Percentiles rank a stretch among this genome's conserved stretches.
Evolutionary conservation across 768 basidiomycete genomes (phyloP).

Genomic region (Termitomyces sp.): DNA sequence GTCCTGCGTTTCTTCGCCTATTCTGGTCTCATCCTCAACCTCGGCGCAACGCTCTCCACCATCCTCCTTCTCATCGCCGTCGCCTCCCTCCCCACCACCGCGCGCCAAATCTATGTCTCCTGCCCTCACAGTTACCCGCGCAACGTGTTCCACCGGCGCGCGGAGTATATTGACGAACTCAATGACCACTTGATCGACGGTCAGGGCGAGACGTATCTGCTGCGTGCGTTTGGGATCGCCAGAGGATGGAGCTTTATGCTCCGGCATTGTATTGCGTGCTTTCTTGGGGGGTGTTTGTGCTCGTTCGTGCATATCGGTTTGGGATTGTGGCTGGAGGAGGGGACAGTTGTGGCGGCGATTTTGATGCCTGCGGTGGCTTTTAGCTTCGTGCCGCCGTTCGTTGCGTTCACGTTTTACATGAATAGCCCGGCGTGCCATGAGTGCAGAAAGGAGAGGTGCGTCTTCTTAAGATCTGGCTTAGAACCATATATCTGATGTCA

Average conservation of each 20-base stretch:
- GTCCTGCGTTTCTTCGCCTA: constrained; percentile 20
- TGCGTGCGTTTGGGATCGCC: constrained; percentile 19
- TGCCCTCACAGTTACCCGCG: constrained; percentile 19
- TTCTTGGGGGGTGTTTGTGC: constrained; percentile 18
- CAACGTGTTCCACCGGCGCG: constrained; percentile 13
- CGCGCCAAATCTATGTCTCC: constrained; percentile 20
- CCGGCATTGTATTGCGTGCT: constrained; percentile 16
- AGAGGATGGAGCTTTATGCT: constrained; percentile 18
- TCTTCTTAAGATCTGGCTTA: background rate
- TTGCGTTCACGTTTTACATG: constrained; percentile 19
- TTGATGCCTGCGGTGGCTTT: constrained; percentile 15
- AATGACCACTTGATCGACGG: constrained; percentile 16
- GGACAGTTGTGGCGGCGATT: constrained; percentile 15
- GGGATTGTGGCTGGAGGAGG: constrained; percentile 14
- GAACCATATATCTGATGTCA: too few relatives aligned
- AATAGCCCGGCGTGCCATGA: constrained; percentile 13
- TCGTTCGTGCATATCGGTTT: constrained; percentile 15
- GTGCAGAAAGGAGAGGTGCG: constrained; percentile 15
- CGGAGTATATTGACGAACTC: constrained; percentile 10
- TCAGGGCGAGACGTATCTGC: constrained; percentile 20
- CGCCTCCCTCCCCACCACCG: constrained; percentile 20
- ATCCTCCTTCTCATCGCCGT: constrained; percentile 22
- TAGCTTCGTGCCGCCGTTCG: constrained; percentile 14
- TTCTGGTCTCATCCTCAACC: constrained; percentile 20
- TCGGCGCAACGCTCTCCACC: constrained; percentile 21